Evolutionary conservation across 257 asterid genomes (phyloP).

Genomic region (Solanum boliviense): DNA sequence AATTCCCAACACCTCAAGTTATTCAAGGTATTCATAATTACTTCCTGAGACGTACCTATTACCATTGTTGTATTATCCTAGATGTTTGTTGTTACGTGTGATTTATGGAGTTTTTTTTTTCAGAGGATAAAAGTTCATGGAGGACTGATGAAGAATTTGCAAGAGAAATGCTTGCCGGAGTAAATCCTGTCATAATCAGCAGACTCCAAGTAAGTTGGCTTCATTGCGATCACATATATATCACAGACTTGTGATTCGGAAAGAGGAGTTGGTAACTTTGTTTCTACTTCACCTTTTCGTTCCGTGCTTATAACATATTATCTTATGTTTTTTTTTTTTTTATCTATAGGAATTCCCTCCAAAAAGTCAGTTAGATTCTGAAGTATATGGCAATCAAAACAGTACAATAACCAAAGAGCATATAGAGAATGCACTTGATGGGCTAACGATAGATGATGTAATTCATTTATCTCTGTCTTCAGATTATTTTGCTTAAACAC

Average conservation of each 20-base stretch:
- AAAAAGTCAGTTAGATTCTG: conserved; percentile 46
- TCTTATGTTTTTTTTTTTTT: no score
- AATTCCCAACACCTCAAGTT: conserved; percentile 56
- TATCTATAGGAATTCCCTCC: conserved; percentile 31
- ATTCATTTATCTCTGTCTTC: neutral
- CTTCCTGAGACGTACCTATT: neutral
- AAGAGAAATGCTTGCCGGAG: conserved; percentile 75
- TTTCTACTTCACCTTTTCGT: neutral
- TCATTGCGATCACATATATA: neutral
- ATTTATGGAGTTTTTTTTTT: neutral
- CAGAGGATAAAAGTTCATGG: conserved; percentile 65
- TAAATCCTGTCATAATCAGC: conserved; percentile 53
- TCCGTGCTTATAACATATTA: neutral
- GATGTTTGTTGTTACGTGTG: neutral
- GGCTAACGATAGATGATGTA: conserved; percentile 45
- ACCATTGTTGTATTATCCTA: neutral
- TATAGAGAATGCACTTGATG: conserved; percentile 36
- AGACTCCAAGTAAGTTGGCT: conserved; percentile 43
- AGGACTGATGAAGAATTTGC: conserved; percentile 70
- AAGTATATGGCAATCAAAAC: conserved; percentile 42
- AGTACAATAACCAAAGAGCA: conserved; percentile 42
- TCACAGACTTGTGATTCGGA: neutral
- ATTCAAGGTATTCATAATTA: conserved; percentile 31
- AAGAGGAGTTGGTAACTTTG: neutral
- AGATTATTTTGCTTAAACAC: neutral